phyloP scores from a whole-genome alignment of 129 eudicot genomes.

The Chrysanthemum makinoi region DNA sequence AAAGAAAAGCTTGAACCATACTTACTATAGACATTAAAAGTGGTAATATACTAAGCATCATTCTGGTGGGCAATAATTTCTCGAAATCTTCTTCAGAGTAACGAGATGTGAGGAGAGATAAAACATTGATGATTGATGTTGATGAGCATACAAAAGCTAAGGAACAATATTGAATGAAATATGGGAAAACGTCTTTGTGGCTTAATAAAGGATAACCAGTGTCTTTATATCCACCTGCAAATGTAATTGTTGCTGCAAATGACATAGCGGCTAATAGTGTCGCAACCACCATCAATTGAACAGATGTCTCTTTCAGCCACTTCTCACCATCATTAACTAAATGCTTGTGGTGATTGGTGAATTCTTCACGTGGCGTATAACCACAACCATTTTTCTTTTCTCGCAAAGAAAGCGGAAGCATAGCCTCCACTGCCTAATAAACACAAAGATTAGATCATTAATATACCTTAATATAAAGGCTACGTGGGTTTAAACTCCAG shows the following conservation, averaged over 20 bases:
- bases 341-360: background rate
- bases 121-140: background rate
- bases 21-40: background rate
- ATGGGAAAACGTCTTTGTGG: background rate
- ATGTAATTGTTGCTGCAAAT: background rate
- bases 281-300: background rate
- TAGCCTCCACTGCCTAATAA: background rate
- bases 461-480: no score
- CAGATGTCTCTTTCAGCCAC: background rate
- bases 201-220: background rate
- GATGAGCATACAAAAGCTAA: background rate
- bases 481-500: no score
- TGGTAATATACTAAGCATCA: background rate
- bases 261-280: background rate
- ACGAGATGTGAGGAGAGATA: background rate
- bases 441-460: background rate
- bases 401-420: background rate
- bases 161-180: background rate
- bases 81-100: background rate
- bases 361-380: background rate
- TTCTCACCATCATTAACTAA: background rate
- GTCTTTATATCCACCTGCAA: background rate
- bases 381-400: background rate
- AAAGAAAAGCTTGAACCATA: background rate
- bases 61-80: background rate